phyloP scores from a whole-genome alignment of 75 land plant species.

The Cryptomeria japonica region DNA sequence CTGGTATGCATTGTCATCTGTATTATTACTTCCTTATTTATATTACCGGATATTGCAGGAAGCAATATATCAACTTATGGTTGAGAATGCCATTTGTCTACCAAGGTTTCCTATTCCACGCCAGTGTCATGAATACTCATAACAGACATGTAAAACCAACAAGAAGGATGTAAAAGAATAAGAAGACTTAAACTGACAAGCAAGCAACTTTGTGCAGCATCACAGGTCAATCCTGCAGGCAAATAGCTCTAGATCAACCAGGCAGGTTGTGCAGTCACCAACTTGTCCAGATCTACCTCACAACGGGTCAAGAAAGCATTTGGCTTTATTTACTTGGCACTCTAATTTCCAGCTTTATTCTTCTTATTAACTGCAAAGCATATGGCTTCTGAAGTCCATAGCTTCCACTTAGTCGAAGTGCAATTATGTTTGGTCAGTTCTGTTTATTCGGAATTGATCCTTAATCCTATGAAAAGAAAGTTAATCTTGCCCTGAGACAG shows the following conservation, averaged over 20 bases:
- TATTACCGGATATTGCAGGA: no score
- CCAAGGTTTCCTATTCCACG: background rate
- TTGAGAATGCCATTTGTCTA: background rate
- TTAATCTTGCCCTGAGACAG: no score
- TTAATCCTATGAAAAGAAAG: no score
- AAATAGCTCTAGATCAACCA: background rate
- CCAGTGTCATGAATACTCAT: background rate
- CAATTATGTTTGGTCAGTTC: background rate
- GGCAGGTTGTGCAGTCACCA: background rate
- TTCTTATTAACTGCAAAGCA: background rate
- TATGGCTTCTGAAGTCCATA: background rate
- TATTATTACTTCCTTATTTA: no score
- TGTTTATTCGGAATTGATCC: background rate
- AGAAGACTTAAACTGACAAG: background rate
- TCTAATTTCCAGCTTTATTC: background rate
- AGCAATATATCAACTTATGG: background rate
- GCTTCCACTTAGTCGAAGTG: background rate
- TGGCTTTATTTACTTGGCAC: background rate
- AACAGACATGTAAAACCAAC: background rate
- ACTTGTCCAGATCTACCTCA: background rate
- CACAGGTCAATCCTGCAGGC: background rate
- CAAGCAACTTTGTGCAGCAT: background rate
- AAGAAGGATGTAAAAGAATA: background rate
- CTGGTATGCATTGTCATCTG: no score
- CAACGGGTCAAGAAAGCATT: background rate